phyloP scores from a whole-genome alignment of 805 yeast species.

The Ogataea paraovalis region DNA sequence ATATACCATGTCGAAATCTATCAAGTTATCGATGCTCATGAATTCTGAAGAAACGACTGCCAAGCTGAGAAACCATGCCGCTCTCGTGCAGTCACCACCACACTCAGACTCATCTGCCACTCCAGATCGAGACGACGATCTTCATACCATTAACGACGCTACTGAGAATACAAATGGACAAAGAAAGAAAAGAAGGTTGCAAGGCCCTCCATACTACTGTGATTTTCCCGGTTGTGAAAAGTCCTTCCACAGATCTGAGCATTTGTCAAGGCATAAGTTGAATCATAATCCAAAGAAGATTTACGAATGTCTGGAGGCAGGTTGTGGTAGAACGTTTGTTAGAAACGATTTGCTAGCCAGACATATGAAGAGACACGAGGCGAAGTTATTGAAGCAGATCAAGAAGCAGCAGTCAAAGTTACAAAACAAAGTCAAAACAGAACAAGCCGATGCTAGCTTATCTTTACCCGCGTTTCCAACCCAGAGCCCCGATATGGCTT shows the following conservation, averaged over 20 bases:
- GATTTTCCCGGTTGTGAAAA: slow-evolving; percentile 49
- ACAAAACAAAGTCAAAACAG: background rate
- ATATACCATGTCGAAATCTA: background rate
- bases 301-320: slow-evolving; percentile 42
- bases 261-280: slow-evolving; percentile 58
- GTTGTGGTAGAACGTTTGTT: slow-evolving; percentile 60
- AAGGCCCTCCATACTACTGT: slow-evolving; percentile 35
- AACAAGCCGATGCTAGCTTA: background rate
- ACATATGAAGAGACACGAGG: slow-evolving; percentile 41
- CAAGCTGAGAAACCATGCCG: background rate
- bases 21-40: slow-evolving; percentile 9
- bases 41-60: slow-evolving; percentile 5
- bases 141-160: background rate
- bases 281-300: slow-evolving; percentile 57
- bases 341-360: slow-evolving; percentile 51
- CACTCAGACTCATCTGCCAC: background rate
- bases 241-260: slow-evolving; percentile 58
- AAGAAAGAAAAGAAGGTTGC: slow-evolving; percentile 8
- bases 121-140: background rate
- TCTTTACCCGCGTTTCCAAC: background rate
- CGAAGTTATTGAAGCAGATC: slow-evolving; percentile 7
- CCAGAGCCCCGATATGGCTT: background rate
- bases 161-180: background rate
- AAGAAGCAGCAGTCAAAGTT: slow-evolving; percentile 1
- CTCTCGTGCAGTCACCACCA: background rate